A percentile compares a stretch with the other conserved stretches of the same genome.
phyloP scores from a whole-genome alignment of 2,329 filamentous ascomycete genomes.

The Cladosporium sp. region DNA sequence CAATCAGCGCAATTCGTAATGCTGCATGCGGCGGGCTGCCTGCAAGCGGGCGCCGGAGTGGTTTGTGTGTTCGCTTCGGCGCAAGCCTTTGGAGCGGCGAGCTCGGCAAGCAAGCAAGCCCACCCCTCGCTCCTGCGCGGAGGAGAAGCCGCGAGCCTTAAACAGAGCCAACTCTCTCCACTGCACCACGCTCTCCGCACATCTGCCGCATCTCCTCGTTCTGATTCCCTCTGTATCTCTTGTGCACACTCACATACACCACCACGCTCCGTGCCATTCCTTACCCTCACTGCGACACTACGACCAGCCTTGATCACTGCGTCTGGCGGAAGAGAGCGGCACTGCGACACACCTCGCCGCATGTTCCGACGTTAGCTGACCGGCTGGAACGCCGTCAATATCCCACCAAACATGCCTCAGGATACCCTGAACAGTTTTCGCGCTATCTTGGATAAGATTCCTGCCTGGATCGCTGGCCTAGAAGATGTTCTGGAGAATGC shows the following conservation, averaged over 20 bases:
- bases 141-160: neutral
- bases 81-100: neutral
- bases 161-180: neutral
- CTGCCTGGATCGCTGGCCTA: conserved; percentile 30
- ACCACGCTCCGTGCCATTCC: neutral
- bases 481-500: conserved; percentile 25
- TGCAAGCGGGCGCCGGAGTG: neutral
- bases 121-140: conserved; percentile 2
- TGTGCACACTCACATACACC: neutral
- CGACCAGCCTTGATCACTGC: neutral
- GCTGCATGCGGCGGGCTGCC: neutral
- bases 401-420: conserved; percentile 25
- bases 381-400: conserved; percentile 4
- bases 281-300: too few species aligned
- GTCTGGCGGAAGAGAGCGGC: neutral
- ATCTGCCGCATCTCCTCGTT: neutral
- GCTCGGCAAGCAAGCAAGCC: neutral
- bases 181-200: neutral
- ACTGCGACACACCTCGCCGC: neutral
- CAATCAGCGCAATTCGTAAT: conserved; percentile 5
- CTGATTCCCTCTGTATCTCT: neutral
- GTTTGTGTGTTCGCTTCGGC: neutral
- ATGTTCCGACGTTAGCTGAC: neutral
- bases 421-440: conserved; percentile 28
- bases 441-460: conserved; percentile 27